Conservation (phyloP, 768 basidiomycete species). For the Leccinum ochraceum region DNA sequence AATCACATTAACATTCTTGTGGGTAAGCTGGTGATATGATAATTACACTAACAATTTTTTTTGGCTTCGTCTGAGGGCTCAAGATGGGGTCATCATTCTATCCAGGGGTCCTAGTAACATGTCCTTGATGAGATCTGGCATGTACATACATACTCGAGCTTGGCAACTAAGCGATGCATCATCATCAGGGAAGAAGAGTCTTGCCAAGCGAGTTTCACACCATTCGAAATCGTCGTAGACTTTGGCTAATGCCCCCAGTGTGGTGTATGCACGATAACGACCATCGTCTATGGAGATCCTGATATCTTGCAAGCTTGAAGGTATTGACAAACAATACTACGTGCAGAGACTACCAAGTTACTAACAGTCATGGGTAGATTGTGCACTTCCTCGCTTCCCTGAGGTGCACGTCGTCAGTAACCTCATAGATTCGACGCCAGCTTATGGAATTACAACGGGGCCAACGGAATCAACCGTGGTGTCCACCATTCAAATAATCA, state of each 20-base stretch:
- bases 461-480: background rate
- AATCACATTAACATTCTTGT: background rate
- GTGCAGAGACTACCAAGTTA: background rate
- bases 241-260: background rate
- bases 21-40: background rate
- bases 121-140: background rate
- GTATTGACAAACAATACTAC: background rate
- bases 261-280: background rate
- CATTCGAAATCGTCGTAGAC: background rate
- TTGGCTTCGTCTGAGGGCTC: too few species aligned
- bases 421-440: background rate
- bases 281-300: background rate
- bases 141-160: background rate
- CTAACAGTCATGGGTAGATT: background rate
- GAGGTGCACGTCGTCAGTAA: background rate
- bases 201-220: background rate
- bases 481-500: background rate
- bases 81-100: background rate
- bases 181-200: background rate
- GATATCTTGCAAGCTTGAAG: background rate
- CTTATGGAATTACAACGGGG: conserved; percentile 1
- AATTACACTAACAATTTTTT: background rate
- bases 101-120: background rate
- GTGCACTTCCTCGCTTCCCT: background rate
- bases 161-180: background rate